Evolutionary conservation across 768 basidiomycete species (phyloP), one percentile per base, ranked within the genome.

Genomic region (Naganishia randhawae): DNA sequence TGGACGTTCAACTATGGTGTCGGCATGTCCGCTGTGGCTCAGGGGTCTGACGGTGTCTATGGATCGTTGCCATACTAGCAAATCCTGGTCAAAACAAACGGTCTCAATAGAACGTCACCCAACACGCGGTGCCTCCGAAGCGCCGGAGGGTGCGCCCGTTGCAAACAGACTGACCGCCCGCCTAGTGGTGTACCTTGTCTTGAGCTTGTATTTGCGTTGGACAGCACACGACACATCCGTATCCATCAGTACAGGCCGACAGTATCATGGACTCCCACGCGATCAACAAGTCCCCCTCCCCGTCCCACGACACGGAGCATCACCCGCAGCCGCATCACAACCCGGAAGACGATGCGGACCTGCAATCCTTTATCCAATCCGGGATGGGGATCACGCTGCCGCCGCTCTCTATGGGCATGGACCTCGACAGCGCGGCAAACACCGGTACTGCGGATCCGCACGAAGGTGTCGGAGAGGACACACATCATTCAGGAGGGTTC

Each of bases 271-370:
- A 48, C 11, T 11, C 16, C 19, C 45, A 48, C 45, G n/a, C n/a
- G n/a, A n/a, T n/a, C n/a, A 48, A 48, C 45, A n/a, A 48, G 11
- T 48, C 45, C 13, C 45, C 45, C 11, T 48, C 45, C n/a, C 45
- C 41, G 19, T 39, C 57, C 1, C 35, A n/a, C n/a, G 35, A 39
- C 11, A 13, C 37, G 22, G 57, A 61, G 25, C 37, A 55, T 9
- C 29, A 29, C 10, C 54, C 33, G 9, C 32, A 55, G n/a, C n/a
- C 54, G 32, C 29, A 55, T 33, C 32, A 55, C 4, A 32, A 55
- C 54, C 54, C 54, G 3, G 54, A 55, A 32, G 54, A 55, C 54
- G 54, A 55, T 35, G 54, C 57, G 5, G 57, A 61, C 57, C 39
- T 61, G 1, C 57, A 61, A 25, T 39, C 37, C 1, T 61, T 61